Base-by-base conservation (phyloP, 1,139 yeast genomes). In the Meyerozyma sp. region DNA sequence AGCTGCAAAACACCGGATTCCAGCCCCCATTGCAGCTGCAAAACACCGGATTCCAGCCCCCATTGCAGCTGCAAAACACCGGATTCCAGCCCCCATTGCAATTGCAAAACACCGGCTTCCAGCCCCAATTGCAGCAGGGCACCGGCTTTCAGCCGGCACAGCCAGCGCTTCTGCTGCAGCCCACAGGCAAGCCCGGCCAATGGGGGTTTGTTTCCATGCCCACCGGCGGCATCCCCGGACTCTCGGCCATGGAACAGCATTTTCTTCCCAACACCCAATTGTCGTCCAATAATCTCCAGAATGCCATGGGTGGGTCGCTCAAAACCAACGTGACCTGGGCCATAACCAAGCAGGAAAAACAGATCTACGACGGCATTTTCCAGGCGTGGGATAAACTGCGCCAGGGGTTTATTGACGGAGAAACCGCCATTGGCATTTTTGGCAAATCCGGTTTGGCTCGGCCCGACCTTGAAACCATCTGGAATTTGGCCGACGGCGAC, bases 371-470 rank as follows among this genome's bases (percentile, higher is more conserved):
- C 59, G 86, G 85, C 42, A 86, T 91, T 47, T 93, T 91, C 64
- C 74, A 74, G 44, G 95, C 95, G 38, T 91, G 96, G 90, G 97
- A 91, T 61, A 70, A 79, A 16, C 60, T 72, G 28, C 75, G 75
- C 40, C 73, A 69, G 42, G 98, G 98, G 0, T 76, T 68, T 49
- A 74, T 93, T 44, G 84, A 82, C 45, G 96, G 98, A 11, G 81
- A 80, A 36, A 81, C 84, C 14, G 96, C 96, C 1, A 89, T 93
- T 44, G 81, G 81, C 48, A 84, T 93, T 32, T 90, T 93, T 63
- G 84, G 94, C 40, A 93, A 93, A 64, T 85, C 95, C 25, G 98
- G 98, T 1, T 77, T 93, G 51, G 75, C 82, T 45, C 80, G 97
- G 62, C 77, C 81, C 8, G 97, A 91, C 54, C 74, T 93, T 49